Base-by-base conservation (phyloP, 257 asterid species). In the Euphrasia confusa region DNA sequence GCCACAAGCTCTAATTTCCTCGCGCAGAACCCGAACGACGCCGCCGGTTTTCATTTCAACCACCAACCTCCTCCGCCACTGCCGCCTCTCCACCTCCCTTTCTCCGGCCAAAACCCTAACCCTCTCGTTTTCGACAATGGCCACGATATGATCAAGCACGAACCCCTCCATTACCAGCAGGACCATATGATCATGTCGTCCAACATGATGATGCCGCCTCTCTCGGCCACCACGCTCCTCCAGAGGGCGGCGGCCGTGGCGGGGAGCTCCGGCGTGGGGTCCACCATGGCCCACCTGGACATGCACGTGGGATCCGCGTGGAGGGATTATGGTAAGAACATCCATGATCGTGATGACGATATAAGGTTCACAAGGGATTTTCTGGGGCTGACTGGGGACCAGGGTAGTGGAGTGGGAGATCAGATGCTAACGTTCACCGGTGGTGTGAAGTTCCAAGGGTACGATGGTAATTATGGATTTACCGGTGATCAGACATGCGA, bases 181-280 rank as follows among this genome's bases (percentile, higher is more conserved):
- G 79, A 75, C 24, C 47, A 64, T 45, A 58, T 14, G 24, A 21
- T 21, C 24, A 21, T 21, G 24, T 21, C 24, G 65, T 4, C 63
- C 48, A 47, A 4, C 56, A 7, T 32, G 37, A 32, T 68, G 63
- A 12, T 67, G 68, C 63, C 63, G 45, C 71, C 78, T 7, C 88
- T 83, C 30, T 84, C 97, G 88, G 54, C 97, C 64, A 81, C 95
- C 3, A 90, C 84, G 10, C 79, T 89, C 68, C 91, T 89, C 70
- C 95, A 86, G 61, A 77, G 17, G 11, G 55, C 55, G 77, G 94
- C 95, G 8, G 82, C 88, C 1, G 54, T 77, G 2, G 40, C 81
- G 12, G 89, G 95, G 3, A 71, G 95, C 10, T 66, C 80, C 3
- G 53, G 58, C 58, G 68, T 65, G 70, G 72, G 79, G 50, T 82